Percentiles rank a stretch among this genome's conserved stretches.
Evolutionary conservation across 2,329 filamentous ascomycete species (phyloP).

Genomic region (Penicillium italicum): DNA sequence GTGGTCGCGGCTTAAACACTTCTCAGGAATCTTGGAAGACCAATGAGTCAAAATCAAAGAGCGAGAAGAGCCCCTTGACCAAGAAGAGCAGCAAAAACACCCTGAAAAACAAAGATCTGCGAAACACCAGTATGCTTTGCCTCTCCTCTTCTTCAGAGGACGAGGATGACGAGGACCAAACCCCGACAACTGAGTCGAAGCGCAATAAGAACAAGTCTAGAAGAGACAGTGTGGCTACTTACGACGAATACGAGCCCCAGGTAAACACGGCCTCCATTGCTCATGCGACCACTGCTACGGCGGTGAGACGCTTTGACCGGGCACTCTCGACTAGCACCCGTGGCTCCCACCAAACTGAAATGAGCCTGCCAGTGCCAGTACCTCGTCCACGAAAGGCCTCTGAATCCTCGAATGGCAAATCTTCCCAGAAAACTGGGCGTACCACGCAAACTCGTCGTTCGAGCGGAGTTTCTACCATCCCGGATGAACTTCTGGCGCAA

Average conservation of each 20-base stretch:
- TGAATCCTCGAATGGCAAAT: conserved; percentile 27
- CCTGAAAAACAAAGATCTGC: conserved; percentile 41
- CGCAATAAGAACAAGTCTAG: conserved; percentile 10
- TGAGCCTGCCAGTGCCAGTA: conserved; percentile 14
- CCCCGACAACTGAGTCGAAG: conserved; percentile 14
- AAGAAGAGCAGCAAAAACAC: conserved; percentile 41
- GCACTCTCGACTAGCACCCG: conserved; percentile 26
- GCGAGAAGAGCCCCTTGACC: conserved; percentile 25
- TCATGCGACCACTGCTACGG: conserved; percentile 28
- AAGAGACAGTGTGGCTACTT: conserved; percentile 41
- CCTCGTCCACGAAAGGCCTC: conserved; percentile 11
- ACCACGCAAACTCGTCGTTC: conserved; percentile 29
- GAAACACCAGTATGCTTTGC: conserved; percentile 46
- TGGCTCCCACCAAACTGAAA: conserved; percentile 20
- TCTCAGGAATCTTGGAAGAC: conserved; percentile 20
- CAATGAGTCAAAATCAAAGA: conserved; percentile 12
- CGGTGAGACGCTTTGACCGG: conserved; percentile 26
- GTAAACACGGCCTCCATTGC: conserved; percentile 43
- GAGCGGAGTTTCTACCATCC: conserved; percentile 33
- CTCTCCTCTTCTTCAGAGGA: conserved; percentile 51
- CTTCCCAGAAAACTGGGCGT: conserved; percentile 24
- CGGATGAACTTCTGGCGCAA: conserved; percentile 31
- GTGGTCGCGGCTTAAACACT: conserved; percentile 15
- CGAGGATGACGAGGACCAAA: conserved; percentile 35
- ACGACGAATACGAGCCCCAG: conserved; percentile 42